phyloP scores from a whole-genome alignment of 2,329 filamentous ascomycete species.

The Cadophora sp. region DNA sequence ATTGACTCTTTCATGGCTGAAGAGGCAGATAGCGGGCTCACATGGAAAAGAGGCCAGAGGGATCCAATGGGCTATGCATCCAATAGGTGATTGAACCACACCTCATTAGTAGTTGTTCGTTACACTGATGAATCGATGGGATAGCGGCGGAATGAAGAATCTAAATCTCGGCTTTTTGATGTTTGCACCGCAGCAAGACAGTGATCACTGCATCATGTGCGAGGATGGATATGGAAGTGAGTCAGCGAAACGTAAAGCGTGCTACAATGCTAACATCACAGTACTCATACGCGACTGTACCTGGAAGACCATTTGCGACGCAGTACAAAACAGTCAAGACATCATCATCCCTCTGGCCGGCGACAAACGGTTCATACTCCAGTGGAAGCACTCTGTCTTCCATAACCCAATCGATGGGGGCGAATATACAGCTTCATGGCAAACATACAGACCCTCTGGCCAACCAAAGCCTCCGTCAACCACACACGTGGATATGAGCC shows the following conservation, averaged over 20 bases:
- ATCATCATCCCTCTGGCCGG: not conserved
- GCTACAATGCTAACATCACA: not conserved
- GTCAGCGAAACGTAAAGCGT: not conserved
- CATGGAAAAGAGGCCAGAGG: not conserved
- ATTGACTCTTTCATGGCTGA: not conserved
- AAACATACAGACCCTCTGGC: not conserved
- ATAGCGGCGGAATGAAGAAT: not conserved
- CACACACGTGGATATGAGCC: not conserved
- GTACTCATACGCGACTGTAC: not conserved
- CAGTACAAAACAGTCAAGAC: not conserved
- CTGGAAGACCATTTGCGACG: not conserved
- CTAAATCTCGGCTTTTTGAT: not conserved
- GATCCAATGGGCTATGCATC: slow-evolving; percentile 3
- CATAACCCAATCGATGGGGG: not conserved
- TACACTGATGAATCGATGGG: not conserved
- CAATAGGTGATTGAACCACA: not conserved
- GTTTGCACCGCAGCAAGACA: not conserved
- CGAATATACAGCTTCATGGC: not conserved
- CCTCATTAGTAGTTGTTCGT: not conserved
- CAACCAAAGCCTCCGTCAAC: not conserved
- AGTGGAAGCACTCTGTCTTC: not conserved
- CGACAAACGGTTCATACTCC: not conserved
- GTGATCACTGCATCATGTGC: not conserved
- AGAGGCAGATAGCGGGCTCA: not conserved
- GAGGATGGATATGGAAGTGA: not conserved